Percentiles rank a stretch among this genome's conserved stretches.
Conservation (phyloP, 1,284 basidiomycete genomes). For the Phenoliferia sp. region DNA sequence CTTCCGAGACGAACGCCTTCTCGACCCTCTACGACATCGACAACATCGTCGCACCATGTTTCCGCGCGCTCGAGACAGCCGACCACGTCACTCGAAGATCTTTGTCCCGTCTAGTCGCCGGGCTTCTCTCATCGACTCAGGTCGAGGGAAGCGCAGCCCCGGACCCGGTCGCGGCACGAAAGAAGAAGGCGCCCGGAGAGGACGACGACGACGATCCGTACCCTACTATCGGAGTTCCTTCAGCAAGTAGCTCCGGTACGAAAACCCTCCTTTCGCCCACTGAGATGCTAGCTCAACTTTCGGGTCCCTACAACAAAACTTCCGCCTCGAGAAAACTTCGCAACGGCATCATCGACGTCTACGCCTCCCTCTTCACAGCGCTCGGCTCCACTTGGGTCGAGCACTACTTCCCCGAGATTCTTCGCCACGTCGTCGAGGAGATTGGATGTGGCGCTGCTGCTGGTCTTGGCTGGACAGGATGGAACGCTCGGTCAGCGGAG, state of each 20-base stretch:
- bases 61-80: slow-evolving; percentile 71
- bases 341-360: slow-evolving; percentile 85
- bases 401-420: slow-evolving; percentile 70
- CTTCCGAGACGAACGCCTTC: slow-evolving; percentile 38
- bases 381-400: slow-evolving; percentile 79
- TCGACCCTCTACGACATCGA: slow-evolving; percentile 65
- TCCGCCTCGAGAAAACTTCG: slow-evolving; percentile 57
- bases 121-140: slow-evolving; percentile 80
- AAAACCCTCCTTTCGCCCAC: slow-evolving; percentile 68
- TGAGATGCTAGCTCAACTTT: slow-evolving; percentile 79
- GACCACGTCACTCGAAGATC: slow-evolving; percentile 80
- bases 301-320: slow-evolving; percentile 67
- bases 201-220: slow-evolving; percentile 55
- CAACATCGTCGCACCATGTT: slow-evolving; percentile 59
- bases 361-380: slow-evolving; percentile 67
- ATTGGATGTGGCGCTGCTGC: slow-evolving; percentile 50
- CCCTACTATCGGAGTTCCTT: slow-evolving; percentile 46
- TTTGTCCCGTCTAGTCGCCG: slow-evolving; percentile 72
- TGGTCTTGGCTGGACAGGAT: slow-evolving; percentile 42
- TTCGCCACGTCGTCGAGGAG: slow-evolving; percentile 67
- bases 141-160: slow-evolving; percentile 53
- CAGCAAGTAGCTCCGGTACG: slow-evolving; percentile 55
- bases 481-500: slow-evolving; percentile 23
- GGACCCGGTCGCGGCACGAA: slow-evolving; percentile 42
- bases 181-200: slow-evolving; percentile 52